Conservation (phyloP, 352 stramenopile species). For the Pythium aquatile region DNA sequence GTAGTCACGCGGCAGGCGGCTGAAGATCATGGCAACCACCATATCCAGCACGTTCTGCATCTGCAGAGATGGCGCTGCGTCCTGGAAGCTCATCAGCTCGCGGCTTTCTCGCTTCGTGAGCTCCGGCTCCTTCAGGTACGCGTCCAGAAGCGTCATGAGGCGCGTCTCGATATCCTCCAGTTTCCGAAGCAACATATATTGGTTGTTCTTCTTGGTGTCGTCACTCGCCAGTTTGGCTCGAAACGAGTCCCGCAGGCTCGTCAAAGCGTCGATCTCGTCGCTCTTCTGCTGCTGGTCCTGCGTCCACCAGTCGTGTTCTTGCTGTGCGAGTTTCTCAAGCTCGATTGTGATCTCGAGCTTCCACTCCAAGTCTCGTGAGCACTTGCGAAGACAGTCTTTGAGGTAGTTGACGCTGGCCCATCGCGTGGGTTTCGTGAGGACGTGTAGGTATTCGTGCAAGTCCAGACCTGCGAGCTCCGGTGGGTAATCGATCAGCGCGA, state of each 20-base stretch:
- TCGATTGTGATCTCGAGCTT: slow-evolving; percentile 69
- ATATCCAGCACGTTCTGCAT: slow-evolving; percentile 78
- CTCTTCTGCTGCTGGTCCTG: slow-evolving; percentile 49
- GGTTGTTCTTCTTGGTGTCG: slow-evolving; percentile 27
- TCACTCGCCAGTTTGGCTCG: slow-evolving; percentile 45
- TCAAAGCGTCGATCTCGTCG: slow-evolving; percentile 80
- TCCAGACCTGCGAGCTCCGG: slow-evolving; percentile 51
- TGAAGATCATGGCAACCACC: slow-evolving; percentile 85
- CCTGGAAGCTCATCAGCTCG: slow-evolving; percentile 21
- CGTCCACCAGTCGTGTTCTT: slow-evolving; percentile 52
- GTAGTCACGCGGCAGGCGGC: slow-evolving; percentile 72
- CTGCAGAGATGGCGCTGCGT: slow-evolving; percentile 20
- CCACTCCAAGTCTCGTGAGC: slow-evolving; percentile 79
- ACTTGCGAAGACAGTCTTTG: slow-evolving; percentile 69
- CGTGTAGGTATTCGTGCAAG: slow-evolving; percentile 63
- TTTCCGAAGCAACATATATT: slow-evolving; percentile 68
- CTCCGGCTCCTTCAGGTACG: slow-evolving; percentile 56
- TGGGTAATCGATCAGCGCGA: slow-evolving; percentile 73
- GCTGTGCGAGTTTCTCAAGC: slow-evolving; percentile 65
- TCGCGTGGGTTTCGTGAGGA: slow-evolving; percentile 53
- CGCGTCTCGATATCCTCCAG: slow-evolving; percentile 80
- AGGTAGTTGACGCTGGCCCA: slow-evolving; percentile 85
- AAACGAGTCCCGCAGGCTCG: slow-evolving; percentile 68
- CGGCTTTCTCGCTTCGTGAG: slow-evolving; percentile 28
- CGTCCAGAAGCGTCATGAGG: slow-evolving; percentile 54